phyloP scores from a whole-genome alignment of 768 basidiomycete genomes.

The Clitopilus passeckerianus region DNA sequence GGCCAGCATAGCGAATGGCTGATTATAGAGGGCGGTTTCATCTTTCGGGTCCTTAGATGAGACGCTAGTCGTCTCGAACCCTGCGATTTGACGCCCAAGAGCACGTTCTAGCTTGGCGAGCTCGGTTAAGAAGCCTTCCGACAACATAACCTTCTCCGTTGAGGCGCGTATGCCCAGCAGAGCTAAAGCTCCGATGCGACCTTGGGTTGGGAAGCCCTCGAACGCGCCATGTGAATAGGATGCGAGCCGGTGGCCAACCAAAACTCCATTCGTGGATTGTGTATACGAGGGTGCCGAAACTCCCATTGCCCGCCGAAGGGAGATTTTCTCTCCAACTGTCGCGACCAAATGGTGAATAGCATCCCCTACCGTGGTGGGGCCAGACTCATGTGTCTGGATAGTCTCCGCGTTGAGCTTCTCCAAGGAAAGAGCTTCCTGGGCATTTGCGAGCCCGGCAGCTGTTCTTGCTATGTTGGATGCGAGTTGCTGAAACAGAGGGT shows the following conservation, averaged over 20 bases:
- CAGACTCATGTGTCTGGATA: slow-evolving; percentile 33
- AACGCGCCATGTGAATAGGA: slow-evolving; percentile 63
- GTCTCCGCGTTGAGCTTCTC: slow-evolving; percentile 57
- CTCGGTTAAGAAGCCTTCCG: slow-evolving; percentile 48
- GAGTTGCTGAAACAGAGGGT: slow-evolving; percentile 73
- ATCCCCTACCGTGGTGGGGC: slow-evolving; percentile 42
- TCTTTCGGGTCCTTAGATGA: slow-evolving; percentile 16
- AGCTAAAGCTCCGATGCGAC: slow-evolving; percentile 56
- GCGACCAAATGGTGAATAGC: slow-evolving; percentile 69
- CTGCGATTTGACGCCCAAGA: slow-evolving; percentile 81
- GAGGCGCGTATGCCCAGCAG: slow-evolving; percentile 49
- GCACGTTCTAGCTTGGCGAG: slow-evolving; percentile 64
- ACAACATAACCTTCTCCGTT: slow-evolving; percentile 37
- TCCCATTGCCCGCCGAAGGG: slow-evolving; percentile 54
- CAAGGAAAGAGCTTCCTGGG: slow-evolving; percentile 47
- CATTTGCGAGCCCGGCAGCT: slow-evolving; percentile 63
- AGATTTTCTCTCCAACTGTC: slow-evolving; percentile 78
- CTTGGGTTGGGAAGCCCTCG: slow-evolving; percentile 36
- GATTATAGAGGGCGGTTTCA: slow-evolving; percentile 62
- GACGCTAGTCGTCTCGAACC: slow-evolving; percentile 66
- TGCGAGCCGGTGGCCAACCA: slow-evolving; percentile 34
- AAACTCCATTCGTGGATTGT: slow-evolving; percentile 7
- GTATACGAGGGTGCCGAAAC: slow-evolving; percentile 34
- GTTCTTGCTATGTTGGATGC: slow-evolving; percentile 81
- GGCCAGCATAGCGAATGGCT: slow-evolving; percentile 73